phyloP scores from a whole-genome alignment of 768 basidiomycete genomes.

The Termitomyces sp. region DNA sequence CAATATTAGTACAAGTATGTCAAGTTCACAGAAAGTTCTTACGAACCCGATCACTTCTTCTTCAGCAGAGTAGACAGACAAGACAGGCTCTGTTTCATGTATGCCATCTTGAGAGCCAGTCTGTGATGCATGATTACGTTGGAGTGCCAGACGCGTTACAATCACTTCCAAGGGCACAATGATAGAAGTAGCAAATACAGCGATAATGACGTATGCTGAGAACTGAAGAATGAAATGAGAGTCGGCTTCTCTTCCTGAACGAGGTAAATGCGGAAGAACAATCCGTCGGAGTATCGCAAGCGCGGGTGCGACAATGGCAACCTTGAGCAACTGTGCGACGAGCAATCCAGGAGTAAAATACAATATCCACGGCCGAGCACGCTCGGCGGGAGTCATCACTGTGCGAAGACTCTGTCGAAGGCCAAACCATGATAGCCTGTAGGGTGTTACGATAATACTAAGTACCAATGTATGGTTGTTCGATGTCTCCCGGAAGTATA shows the following conservation, averaged over 20 bases:
- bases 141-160: constrained; percentile 66
- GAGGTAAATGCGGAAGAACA: background rate
- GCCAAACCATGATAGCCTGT: constrained; percentile 59
- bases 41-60: constrained; percentile 10
- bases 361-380: constrained; percentile 67
- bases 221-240: background rate
- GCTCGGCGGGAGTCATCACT: constrained; percentile 74
- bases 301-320: constrained; percentile 28
- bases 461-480: background rate
- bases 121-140: constrained; percentile 65
- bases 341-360: constrained; percentile 74
- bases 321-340: constrained; percentile 43
- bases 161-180: constrained; percentile 77
- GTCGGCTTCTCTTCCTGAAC: background rate
- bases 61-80: constrained; percentile 1
- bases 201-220: constrained; percentile 29
- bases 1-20: constrained; percentile 1
- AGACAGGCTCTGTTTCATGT: background rate
- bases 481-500: background rate
- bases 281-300: background rate
- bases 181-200: constrained; percentile 45
- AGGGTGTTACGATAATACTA: constrained; percentile 77
- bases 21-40: background rate
- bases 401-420: constrained; percentile 54
- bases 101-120: constrained; percentile 32